Conservation (phyloP, 306 rosid species). For the Quercus ilex region DNA sequence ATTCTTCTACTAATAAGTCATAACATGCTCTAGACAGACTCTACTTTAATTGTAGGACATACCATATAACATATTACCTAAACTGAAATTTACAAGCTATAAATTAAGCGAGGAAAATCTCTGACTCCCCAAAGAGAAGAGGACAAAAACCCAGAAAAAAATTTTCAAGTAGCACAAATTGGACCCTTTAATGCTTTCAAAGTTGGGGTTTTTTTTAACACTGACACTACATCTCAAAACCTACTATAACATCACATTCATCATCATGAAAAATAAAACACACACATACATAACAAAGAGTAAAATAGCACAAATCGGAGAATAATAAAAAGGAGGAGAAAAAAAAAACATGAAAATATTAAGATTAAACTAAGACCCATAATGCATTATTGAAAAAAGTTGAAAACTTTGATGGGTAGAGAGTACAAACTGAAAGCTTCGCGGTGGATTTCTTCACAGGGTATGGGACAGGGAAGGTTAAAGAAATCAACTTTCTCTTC, state of each 20-base stretch:
- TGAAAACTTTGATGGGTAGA: not conserved
- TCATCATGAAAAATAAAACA: not conserved
- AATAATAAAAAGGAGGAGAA: not conserved
- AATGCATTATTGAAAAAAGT: not conserved
- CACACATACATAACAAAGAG: not conserved
- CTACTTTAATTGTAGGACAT: not conserved
- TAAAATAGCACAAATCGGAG: not conserved
- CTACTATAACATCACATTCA: not conserved
- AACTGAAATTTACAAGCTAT: not conserved
- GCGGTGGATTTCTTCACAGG: conserved; percentile 95
- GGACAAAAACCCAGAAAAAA: too few species aligned
- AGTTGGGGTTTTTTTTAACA: not conserved
- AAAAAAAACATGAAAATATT: not conserved
- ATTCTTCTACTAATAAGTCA: not conserved
- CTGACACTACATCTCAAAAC: not conserved
- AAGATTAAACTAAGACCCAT: not conserved
- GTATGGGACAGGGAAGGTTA: conserved; percentile 87
- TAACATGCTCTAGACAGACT: not conserved
- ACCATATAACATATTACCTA: not conserved
- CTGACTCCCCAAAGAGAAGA: too few species aligned
- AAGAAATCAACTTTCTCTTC: conserved; percentile 63
- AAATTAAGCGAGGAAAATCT: not conserved
- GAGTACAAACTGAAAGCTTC: conserved; percentile 81
- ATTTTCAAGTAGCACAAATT: not conserved
- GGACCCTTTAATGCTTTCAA: not conserved